Evolutionary conservation across 1,284 basidiomycete genomes (phyloP).

Genomic region (Cystobasidium pallidum): DNA sequence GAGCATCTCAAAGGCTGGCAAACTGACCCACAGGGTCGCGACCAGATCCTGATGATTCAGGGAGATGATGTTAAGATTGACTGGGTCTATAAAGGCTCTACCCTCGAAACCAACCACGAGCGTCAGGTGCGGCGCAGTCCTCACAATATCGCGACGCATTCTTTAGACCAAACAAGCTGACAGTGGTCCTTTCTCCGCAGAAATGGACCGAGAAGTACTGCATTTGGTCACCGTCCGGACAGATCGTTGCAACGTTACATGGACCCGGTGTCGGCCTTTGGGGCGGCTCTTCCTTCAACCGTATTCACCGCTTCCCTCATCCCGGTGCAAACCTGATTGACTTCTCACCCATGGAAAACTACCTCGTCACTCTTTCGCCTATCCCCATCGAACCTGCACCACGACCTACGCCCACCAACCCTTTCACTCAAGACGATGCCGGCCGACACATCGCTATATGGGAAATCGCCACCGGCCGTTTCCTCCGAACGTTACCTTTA

Average conservation of each 20-base stretch:
- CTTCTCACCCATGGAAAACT: slow-evolving; percentile 96
- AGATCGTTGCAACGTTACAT: slow-evolving; percentile 90
- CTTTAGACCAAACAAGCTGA: not conserved
- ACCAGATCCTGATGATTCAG: slow-evolving; percentile 94
- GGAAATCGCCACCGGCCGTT: slow-evolving; percentile 91
- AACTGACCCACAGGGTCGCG: slow-evolving; percentile 85
- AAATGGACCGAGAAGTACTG: slow-evolving; percentile 98
- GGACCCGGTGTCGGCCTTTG: slow-evolving; percentile 94
- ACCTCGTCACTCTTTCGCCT: slow-evolving; percentile 97
- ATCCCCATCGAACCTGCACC: slow-evolving; percentile 74
- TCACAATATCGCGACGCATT: not conserved
- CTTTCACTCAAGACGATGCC: slow-evolving; percentile 90
- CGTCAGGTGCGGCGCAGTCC: slow-evolving; percentile 63
- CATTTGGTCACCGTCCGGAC: slow-evolving; percentile 95
- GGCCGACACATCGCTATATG: slow-evolving; percentile 97
- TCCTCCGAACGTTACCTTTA: slow-evolving; percentile 90
- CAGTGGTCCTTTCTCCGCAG: slow-evolving; percentile 56
- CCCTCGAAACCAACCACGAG: slow-evolving; percentile 75
- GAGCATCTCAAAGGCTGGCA: slow-evolving; percentile 96
- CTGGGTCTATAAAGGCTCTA: slow-evolving; percentile 92
- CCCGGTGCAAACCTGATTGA: slow-evolving; percentile 94
- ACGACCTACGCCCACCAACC: slow-evolving; percentile 62
- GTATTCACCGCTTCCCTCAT: slow-evolving; percentile 88
- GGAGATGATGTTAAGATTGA: slow-evolving; percentile 87
- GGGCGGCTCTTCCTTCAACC: slow-evolving; percentile 88